Evolutionary conservation across 1,284 basidiomycete species (phyloP).

Genomic region (Sutorius eximius): DNA sequence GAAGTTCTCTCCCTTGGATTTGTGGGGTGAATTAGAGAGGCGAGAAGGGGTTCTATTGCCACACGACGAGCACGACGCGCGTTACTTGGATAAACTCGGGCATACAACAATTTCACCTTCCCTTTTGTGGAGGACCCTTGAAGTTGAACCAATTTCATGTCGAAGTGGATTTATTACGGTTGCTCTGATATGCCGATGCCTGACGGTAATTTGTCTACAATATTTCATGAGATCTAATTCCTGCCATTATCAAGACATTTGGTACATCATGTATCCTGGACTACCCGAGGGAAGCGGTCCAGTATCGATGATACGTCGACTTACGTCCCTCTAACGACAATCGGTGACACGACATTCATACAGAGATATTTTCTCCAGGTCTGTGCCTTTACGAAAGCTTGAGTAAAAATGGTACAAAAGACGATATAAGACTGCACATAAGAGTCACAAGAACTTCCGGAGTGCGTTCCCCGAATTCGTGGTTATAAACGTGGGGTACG

Average conservation of each 20-base stretch:
- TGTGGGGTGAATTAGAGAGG: neutral
- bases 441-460: too few relatives aligned
- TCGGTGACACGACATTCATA: too few relatives aligned
- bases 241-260: neutral
- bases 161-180: neutral
- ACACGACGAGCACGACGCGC: slow-evolving; percentile 9
- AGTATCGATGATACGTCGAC: too few relatives aligned
- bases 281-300: too few relatives aligned
- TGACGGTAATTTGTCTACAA: too few relatives aligned
- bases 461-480: too few relatives aligned
- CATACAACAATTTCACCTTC: neutral
- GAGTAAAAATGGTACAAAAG: neutral
- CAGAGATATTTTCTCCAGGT: too few relatives aligned
- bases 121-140: slow-evolving; percentile 12
- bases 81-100: neutral
- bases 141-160: neutral
- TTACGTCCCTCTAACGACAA: too few relatives aligned
- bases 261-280: neutral
- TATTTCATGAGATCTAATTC: neutral
- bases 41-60: neutral
- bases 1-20: neutral
- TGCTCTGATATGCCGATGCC: neutral
- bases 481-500: too few relatives aligned
- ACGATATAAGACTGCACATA: neutral
- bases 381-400: neutral